Conservation (phyloP, 345 rosid genomes). For the Psidium friedrichsthalianum region DNA sequence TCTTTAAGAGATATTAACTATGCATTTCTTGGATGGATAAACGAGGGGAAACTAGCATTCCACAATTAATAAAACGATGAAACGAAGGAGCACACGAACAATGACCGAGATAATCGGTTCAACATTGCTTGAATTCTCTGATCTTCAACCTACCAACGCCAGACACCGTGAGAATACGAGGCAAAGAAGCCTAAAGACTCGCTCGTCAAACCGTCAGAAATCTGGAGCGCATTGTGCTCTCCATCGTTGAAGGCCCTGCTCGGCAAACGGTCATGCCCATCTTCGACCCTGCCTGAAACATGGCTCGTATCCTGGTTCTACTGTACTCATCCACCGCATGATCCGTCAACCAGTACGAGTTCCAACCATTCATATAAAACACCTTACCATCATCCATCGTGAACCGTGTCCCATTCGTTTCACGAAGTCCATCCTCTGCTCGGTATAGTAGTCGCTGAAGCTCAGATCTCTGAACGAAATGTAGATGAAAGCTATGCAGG, state of each 20-base stretch:
- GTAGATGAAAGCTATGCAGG: constrained; percentile 61
- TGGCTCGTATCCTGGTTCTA: constrained; percentile 45
- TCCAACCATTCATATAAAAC: constrained; percentile 81
- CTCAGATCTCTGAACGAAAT: constrained; percentile 63
- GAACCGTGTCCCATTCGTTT: constrained; percentile 61
- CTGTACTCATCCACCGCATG: constrained; percentile 61
- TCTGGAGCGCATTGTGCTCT: constrained; percentile 80
- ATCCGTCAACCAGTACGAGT: constrained; percentile 94
- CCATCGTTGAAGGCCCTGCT: constrained; percentile 98
- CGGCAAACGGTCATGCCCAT: constrained; percentile 95
- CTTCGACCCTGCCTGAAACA: constrained; percentile 64
- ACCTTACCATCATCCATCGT: constrained; percentile 40
- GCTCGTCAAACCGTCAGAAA: constrained; percentile 80
- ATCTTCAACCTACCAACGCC: neutral
- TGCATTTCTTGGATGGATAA: neutral
- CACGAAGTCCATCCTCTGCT: constrained; percentile 42
- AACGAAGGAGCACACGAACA: neutral
- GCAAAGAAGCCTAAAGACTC: constrained; percentile 41
- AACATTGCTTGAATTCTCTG: neutral
- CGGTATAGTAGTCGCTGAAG: constrained; percentile 13
- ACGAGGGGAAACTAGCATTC: neutral
- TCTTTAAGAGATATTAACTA: neutral
- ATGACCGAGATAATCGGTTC: neutral
- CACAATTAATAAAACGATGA: neutral
- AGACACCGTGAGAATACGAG: neutral